Conservation (phyloP, 768 basidiomycete species). For the Serendipita indica region DNA sequence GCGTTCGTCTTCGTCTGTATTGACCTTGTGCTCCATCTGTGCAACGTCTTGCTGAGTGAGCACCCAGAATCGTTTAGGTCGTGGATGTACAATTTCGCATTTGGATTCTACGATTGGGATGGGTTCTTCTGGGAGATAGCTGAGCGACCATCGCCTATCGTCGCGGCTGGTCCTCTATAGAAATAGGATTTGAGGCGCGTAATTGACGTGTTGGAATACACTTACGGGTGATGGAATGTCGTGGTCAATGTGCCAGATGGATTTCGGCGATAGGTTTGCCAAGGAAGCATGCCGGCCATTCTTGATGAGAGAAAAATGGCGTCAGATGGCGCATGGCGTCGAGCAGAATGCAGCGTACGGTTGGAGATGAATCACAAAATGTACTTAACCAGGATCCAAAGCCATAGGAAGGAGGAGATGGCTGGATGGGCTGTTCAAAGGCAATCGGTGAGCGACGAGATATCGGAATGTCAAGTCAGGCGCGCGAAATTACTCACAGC, state of each 20-base stretch:
- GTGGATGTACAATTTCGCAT: conserved; percentile 1
- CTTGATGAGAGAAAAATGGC: not conserved
- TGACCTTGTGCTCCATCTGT: not conserved
- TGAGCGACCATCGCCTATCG: not conserved
- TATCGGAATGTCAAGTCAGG: not conserved
- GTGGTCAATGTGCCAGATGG: conserved; percentile 1
- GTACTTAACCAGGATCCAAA: conserved; percentile 3
- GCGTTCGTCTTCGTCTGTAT: not conserved
- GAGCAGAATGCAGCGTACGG: not conserved
- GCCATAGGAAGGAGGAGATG: not conserved
- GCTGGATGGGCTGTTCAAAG: not conserved
- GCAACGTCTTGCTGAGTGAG: not conserved
- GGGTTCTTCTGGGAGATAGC: conserved; percentile 2
- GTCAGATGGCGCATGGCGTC: not conserved
- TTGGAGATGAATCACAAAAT: not conserved
- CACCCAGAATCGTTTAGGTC: not conserved
- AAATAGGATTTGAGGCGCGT: not conserved
- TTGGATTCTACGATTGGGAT: conserved; percentile 1
- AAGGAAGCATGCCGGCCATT: not conserved
- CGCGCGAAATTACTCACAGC: not conserved
- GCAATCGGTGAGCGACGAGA: not conserved
- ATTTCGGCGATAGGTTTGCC: conserved; percentile 1
- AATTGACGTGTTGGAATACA: not conserved
- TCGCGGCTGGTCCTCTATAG: not conserved
- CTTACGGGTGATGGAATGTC: conserved; percentile 1